Base-by-base conservation (phyloP, 1,139 yeast genomes). In the Taphrina betulina region DNA sequence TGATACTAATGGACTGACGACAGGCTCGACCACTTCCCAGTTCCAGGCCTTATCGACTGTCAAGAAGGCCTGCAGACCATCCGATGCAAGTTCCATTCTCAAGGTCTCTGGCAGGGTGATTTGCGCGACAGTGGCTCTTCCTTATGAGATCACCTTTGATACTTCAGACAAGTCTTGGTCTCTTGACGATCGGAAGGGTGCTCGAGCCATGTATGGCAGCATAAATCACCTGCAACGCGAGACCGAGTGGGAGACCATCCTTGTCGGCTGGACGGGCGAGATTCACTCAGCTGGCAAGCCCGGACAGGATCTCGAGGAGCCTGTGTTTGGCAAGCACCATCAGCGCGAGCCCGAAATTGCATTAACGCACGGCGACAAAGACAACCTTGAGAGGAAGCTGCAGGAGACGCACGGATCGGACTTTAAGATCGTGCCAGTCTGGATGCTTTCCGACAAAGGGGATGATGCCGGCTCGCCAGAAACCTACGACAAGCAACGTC, bases 211-310 rank as follows among this genome's bases (percentile, higher is more conserved):
- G 52, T 84, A 84, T 66, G 81, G 95, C 5, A 82, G 95, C 3
- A 79, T 85, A 61, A 75, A 76, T 61, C 83, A 79, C 65, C 72
- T 92, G 58, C 76, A 62, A 7, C 78, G 81, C 51, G 80, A 80
- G 43, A 78, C 89, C 0, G 79, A 81, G 20, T 92, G 96, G 94
- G 94, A 88, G 62, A 83, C 90, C 45, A 86, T 88, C 62, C 72
- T 88, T 59, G 82, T 94, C 56, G 96, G 90, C 1, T 94, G 99
- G 99, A 85, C 96, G 0, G 98, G 98, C 24, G 97, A 89, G 69
- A 74, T 89, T 61, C 75, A 75, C 57, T 72, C 75, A 58, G 71
- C 72, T 57, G 67, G 69, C 51, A 68, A 65, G 54, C 60, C 65
- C 44, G 65, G 64, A 56, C 22, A 16, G 10, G 43, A 35, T 24